Base-by-base conservation (phyloP, 352 stramenopile species). In the Bremia lactucae region DNA sequence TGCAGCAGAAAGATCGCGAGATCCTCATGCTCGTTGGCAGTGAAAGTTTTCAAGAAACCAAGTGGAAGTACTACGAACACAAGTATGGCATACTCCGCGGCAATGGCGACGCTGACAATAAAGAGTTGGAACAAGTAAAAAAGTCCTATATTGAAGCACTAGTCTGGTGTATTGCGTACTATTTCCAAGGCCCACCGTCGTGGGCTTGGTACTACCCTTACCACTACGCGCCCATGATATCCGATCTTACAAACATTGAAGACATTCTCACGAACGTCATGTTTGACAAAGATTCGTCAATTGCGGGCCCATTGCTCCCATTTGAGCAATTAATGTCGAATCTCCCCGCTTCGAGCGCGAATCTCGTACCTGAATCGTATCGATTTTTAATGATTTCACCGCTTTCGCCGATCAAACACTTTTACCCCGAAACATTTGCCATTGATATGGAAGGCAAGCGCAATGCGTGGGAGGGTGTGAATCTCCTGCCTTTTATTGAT, bases 171-270 rank as follows among this genome's bases (percentile, higher is more conserved):
- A 47, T 89, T 6, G 54, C 68, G 29, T 93, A 93, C 48, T 93
- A 93, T 37, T 91, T 86, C 41, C 76, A 89, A 55, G 96, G 96
- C 1, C 94, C 91, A 42, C 78, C 82, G 36, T 98, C 86, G 4
- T 99, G 96, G 96, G 90, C 87, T 19, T 99, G 96, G 96, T 99
- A 96, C 56, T 99, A 97, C 58, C 96, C 96, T 3, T 98, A 97
- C 59, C 96, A 99, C 65, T 99, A 99, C 58, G 92, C 95, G 6
- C 96, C 96, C 2, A 99, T 99, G 80, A 80, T 97, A 11, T 98
- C 90, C 1, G 96, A 99, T 70, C 73, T 99, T 28, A 95, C 84
- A 0, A 82, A 97, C 48, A 82, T 98, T 20, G 62, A 78, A 29
- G 57, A 69, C 0, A 51, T 88, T 5, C 57, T 75, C 7, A 45